A percentile compares a stretch with the other conserved stretches of the same genome.
Evolutionary conservation across 2,329 filamentous ascomycete genomes (phyloP).

Genomic region (Coleophoma crateriformis): DNA sequence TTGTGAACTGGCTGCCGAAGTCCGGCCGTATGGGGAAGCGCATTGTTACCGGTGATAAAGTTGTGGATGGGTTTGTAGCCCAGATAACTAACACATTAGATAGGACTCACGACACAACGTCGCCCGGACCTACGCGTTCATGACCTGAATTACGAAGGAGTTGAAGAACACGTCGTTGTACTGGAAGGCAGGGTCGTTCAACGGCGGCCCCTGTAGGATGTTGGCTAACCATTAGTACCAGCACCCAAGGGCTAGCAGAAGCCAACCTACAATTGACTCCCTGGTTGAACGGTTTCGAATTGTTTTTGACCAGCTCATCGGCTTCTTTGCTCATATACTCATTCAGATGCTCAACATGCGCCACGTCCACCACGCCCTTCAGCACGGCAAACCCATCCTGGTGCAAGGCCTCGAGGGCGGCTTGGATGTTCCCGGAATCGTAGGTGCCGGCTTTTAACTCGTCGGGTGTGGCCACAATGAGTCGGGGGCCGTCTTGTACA

Average conservation of each 20-base stretch:
- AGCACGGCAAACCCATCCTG: conserved; percentile 32
- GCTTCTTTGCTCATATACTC: conserved; percentile 30
- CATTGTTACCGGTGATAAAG: conserved; percentile 34
- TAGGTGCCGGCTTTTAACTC: conserved; percentile 20
- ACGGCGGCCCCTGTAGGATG: conserved; percentile 32
- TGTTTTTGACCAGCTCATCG: conserved; percentile 21
- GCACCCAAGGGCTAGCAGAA: too few species aligned
- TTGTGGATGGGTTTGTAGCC: conserved; percentile 33
- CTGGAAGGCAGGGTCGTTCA: conserved; percentile 25
- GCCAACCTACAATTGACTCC: conserved; percentile 25
- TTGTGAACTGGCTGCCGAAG: conserved; percentile 33
- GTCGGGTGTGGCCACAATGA: conserved; percentile 15
- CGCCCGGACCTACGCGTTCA: conserved; percentile 27
- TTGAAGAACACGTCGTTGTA: conserved; percentile 36
- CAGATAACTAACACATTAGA: conserved; percentile 28
- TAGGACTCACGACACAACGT: not conserved
- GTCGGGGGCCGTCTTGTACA: conserved; percentile 11
- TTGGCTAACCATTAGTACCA: conserved; percentile 24
- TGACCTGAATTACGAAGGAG: conserved; percentile 32
- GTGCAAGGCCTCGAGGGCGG: conserved; percentile 29
- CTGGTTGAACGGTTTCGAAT: conserved; percentile 28
- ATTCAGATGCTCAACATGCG: conserved; percentile 28
- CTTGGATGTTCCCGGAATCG: conserved; percentile 24
- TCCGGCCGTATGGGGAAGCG: conserved; percentile 28
- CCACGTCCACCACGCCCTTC: conserved; percentile 28